These are phyloP conservation scores for Mycena venus DNA, from an alignment of 768 basidiomycete genomes.

Conservation along the genomic window DNA sequence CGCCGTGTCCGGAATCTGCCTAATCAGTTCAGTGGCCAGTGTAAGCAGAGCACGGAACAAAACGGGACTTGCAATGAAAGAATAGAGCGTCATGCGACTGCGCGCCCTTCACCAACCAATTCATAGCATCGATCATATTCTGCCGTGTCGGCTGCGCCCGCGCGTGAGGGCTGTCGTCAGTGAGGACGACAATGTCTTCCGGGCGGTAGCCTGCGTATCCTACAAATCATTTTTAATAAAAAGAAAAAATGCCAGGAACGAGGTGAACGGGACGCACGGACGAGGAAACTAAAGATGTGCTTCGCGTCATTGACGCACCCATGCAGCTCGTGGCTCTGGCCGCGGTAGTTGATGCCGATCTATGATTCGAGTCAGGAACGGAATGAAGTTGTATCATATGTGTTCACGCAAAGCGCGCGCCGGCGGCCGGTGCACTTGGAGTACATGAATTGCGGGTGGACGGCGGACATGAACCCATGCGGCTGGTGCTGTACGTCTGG, in stretches of 20 bases:
- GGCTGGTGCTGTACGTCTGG: not conserved
- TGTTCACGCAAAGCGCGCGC: conserved; percentile 31
- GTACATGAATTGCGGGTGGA: conserved; percentile 26
- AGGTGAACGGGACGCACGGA: conserved; percentile 52
- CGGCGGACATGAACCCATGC: not conserved
- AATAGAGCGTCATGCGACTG: conserved; percentile 80
- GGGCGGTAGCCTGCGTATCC: conserved; percentile 61
- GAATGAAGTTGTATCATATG: not conserved
- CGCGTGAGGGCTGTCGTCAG: no score
- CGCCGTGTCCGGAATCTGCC: conserved; percentile 94
- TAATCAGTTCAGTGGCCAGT: not conserved
- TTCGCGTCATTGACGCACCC: conserved; percentile 89
- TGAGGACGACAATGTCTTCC: conserved; percentile 74
- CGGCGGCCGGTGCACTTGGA: conserved; percentile 37
- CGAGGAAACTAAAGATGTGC: conserved; percentile 77
- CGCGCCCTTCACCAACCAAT: conserved; percentile 79
- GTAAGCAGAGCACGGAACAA: not conserved
- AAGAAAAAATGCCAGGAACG: not conserved
- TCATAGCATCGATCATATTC: conserved; percentile 65
- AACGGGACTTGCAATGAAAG: conserved; percentile 68
- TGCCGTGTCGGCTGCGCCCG: conserved; percentile 57
- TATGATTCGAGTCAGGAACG: conserved; percentile 36
- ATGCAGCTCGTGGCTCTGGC: conserved; percentile 69
- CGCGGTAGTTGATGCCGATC: conserved; percentile 87
- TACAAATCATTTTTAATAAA: conserved; percentile 2